phyloP scores from a whole-genome alignment of 1,139 yeast species.

The Taiozyma sp. region DNA sequence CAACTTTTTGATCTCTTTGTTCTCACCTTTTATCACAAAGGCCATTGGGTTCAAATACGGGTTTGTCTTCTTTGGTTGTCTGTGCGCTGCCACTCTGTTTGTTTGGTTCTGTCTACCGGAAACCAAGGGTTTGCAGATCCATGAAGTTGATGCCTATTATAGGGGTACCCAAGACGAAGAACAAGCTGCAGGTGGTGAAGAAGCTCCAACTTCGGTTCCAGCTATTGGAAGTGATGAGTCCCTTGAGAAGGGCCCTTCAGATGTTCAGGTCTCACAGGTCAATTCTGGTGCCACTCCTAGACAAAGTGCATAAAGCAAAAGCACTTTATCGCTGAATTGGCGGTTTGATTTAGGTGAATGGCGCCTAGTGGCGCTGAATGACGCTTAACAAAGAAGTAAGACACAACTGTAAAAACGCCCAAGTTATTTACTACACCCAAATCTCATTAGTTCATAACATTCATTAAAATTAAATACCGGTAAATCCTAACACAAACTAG shows the following conservation, averaged over 20 bases:
- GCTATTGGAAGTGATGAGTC: not conserved
- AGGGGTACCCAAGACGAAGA: slow-evolving; percentile 2
- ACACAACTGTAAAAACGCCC: not conserved
- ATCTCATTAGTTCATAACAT: not conserved
- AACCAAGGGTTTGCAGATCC: slow-evolving; percentile 65
- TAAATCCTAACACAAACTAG: not conserved
- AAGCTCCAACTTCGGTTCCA: not conserved
- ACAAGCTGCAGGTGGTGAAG: not conserved
- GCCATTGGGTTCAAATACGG: slow-evolving; percentile 56
- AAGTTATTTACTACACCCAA: not conserved
- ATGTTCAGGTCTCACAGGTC: not conserved
- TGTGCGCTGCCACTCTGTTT: slow-evolving; percentile 48
- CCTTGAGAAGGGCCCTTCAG: not conserved
- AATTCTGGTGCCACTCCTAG: not conserved
- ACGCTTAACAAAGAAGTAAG: not conserved
- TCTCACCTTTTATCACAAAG: slow-evolving; percentile 59
- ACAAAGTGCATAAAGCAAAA: too few species aligned
- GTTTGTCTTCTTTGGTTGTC: slow-evolving; percentile 65
- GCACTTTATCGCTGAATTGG: too few species aligned
- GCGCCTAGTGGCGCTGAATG: too few species aligned
- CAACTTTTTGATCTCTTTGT: slow-evolving; percentile 68
- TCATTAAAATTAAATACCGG: not conserved
- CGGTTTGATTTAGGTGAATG: not conserved
- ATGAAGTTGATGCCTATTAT: slow-evolving; percentile 47
- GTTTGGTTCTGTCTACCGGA: slow-evolving; percentile 61